Evolutionary conservation across 805 yeast species (phyloP), one percentile per base, ranked within the genome.

Genomic region (Wickerhamiella azyma): DNA sequence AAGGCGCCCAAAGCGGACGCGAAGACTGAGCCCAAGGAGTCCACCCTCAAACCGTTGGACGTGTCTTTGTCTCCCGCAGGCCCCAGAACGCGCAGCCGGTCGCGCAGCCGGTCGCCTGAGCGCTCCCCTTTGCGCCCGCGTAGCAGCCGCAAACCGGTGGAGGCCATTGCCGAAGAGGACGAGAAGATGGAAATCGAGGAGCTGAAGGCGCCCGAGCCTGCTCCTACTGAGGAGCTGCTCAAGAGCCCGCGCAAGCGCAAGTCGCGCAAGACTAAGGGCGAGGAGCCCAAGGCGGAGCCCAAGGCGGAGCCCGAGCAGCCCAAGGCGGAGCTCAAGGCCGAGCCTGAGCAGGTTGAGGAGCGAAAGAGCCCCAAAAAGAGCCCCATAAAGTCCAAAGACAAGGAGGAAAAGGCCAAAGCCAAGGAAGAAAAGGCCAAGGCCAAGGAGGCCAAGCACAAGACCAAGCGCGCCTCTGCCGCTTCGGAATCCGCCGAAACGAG

Each of bases 71-170:
- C 36, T 17, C 36, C 36, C 13, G 26, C 44, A n/a, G 46, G 50
- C 5, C 39, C 50, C 5, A 45, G 50, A 16, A 26, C 46, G 18
- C 47, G 50, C 18, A 43, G 48, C 4, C 19, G 36, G 19, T 48
- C 48, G 32, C 47, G 46, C 19, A 37, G 38, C n/a, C 45, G 43
- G 14, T 13, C n/a, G 5, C 30, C 29, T 9, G 38, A n/a, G 16
- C 13, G 19, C 18, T n/a, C 16, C 5, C 37, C n/a, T 30, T 18
- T 10, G 11, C 18, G n/a, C 29, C 37, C 13, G n/a, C 7, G 26
- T 7, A 38, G 38, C n/a, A 21, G 18, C 24, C 32, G 33, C 24
- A 26, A 26, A 9, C 41, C 30, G 24, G 16, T 19, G 19, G 29
- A 19, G 29, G 39, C 10, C 14, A 14, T 10, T 6, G 9, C 26